Percentiles rank a stretch among this genome's conserved stretches.
Conservation (phyloP, 2,329 filamentous ascomycete genomes). For the Pseudopithomyces maydicus region DNA sequence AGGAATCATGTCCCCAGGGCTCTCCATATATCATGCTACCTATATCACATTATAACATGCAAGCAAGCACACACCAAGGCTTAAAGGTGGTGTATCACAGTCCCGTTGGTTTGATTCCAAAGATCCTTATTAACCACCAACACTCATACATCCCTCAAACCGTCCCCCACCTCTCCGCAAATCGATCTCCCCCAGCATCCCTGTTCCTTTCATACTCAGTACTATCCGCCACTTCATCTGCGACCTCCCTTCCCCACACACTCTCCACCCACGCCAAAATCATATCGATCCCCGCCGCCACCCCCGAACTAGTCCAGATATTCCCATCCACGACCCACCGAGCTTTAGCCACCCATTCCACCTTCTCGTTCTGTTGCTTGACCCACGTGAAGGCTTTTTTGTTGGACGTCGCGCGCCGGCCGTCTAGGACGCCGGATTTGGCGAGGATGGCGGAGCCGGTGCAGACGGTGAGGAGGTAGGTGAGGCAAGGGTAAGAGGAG, state of each 20-base stretch:
- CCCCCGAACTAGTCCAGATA: slow-evolving; percentile 69
- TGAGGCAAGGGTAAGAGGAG: slow-evolving; percentile 52
- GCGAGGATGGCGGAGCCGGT: slow-evolving; percentile 67
- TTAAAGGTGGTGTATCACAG: too few species aligned
- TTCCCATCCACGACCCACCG: slow-evolving; percentile 70
- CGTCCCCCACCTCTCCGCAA: slow-evolving; percentile 50
- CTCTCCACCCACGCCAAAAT: slow-evolving; percentile 62
- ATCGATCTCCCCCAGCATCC: slow-evolving; percentile 60
- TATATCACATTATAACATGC: too few species aligned
- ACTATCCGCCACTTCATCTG: slow-evolving; percentile 53
- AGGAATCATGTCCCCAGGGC: too few species aligned
- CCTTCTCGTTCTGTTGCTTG: slow-evolving; percentile 53
- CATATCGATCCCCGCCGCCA: slow-evolving; percentile 67
- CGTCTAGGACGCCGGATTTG: slow-evolving; percentile 64
- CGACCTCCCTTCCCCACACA: slow-evolving; percentile 59
- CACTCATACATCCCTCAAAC: slow-evolving; percentile 9
- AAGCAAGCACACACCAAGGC: too few species aligned
- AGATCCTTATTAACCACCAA: background rate
- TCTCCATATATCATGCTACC: too few species aligned
- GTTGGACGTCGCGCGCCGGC: slow-evolving; percentile 68
- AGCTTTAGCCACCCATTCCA: slow-evolving; percentile 65
- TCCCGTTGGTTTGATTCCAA: background rate
- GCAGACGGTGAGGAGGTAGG: slow-evolving; percentile 68
- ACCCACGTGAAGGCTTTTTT: slow-evolving; percentile 62
- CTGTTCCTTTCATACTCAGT: slow-evolving; percentile 65